Base-by-base conservation (phyloP, 768 basidiomycete species). In the Boletus reticulatus region DNA sequence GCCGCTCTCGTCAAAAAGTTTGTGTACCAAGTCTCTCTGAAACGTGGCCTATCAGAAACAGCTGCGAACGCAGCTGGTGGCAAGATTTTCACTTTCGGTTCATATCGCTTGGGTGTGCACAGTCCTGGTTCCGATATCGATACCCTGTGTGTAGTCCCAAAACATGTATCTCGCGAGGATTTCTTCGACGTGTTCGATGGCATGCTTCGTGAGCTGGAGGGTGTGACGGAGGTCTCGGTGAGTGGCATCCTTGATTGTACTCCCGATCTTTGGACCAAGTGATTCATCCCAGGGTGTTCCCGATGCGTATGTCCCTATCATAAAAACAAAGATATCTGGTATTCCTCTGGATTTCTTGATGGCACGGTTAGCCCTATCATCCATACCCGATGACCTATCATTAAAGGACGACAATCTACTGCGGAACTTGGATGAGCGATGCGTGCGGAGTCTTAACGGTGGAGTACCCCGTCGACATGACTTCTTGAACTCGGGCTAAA, bases 61-160 rank as follows among this genome's bases (percentile, higher is more conserved):
- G 89, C 92, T 2, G 95, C 96, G 10, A 83, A 75, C 49, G 87
- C 91, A 46, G 93, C 97, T 10, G 97, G 97, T 49, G 97, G 95
- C 60, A 96, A 98, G 79, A 98, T 99, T 70, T 99, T 94, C 72
- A 98, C 97, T 8, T 99, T 96, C 72, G 97, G 97, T 41, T 98
- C 95, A 49, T 98, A 98, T 79, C 89, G 97, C 64, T 77, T 99
- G 47, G 97, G 97, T 56, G 97, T 98, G 20, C 97, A 98, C 72
- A 93, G 92, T 13, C 97, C 96, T 36, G 90, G 92, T 4, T 80
- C 88, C 47, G 96, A 99, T 82, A 98, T 99, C 70, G 97, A 99
- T 77, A 97, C 95, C n/a, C 76, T 99, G 20, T 91, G 93, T 68
- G 96, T 98, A 36, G 97, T 96, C 37, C 97, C 97, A 8, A 93